Evolutionary conservation across 208 protist genomes (phyloP), one percentile per base, ranked within the genome.

Genomic region (Histomonas meleagridis): DNA sequence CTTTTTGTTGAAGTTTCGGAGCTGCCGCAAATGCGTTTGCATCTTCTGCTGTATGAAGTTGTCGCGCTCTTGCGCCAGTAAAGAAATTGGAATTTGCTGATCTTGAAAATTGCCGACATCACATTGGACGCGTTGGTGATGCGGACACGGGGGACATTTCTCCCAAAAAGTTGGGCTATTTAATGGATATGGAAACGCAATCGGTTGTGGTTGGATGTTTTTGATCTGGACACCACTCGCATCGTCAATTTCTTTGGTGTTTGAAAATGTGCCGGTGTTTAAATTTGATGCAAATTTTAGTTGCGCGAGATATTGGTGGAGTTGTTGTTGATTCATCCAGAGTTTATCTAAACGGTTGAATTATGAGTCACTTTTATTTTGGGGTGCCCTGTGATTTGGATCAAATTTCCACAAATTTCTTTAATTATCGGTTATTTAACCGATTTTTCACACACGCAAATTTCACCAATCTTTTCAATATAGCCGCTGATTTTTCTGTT

Each of bases 21-120:
- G 32, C 0, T 55, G 23, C 7, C 76, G 23, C 10, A 86, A 55
- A 86, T 51, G 46, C 46, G 38, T 7, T 55, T 86, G 76, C 76
- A 86, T 86, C 38, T 86, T 86, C 76, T 43, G 51, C 38, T 86
- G 76, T 38, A 86, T 46, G 16, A 46, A 86, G 55, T 49, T 86
- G 26, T 86, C 76, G 23, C 76, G 23, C 38, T 86, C 76, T 55
- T 86, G 76, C 1, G 76, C 76, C 32, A 86, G 35, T 18, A 86
- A 16, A 18, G 76, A 40, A 16, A 86, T 86, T 38, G 76, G 76
- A 55, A 86, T 51, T 55, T 51, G 76, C 51, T 86, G 76, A 18
- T 55, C n/a, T 26, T 86, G 46, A 16, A 86, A 86, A 7, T 86
- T 16, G 9, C 46, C 46, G 10, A 86, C 4, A 18, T 32, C 46